Percentiles rank a stretch among this genome's conserved stretches.
Evolutionary conservation across 768 basidiomycete genomes (phyloP).

Genomic region (Mycena indigotica): DNA sequence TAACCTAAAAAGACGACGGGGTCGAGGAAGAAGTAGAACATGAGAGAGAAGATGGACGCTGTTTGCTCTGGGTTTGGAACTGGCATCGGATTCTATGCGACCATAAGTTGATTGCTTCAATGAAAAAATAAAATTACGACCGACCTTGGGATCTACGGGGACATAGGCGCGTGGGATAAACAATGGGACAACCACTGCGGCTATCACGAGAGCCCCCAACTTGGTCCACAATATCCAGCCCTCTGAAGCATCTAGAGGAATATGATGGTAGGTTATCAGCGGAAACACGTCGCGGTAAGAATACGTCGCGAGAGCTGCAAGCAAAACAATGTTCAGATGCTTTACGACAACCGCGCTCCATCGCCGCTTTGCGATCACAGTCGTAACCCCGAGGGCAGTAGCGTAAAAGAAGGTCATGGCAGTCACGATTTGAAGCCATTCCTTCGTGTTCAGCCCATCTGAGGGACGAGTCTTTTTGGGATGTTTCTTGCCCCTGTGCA

Average conservation of each 20-base stretch:
- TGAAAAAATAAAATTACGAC: neutral
- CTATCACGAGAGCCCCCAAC: constrained; percentile 46
- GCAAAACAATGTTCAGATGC: constrained; percentile 52
- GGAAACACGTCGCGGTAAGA: constrained; percentile 65
- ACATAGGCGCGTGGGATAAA: constrained; percentile 58
- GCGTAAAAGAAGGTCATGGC: constrained; percentile 42
- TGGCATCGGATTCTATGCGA: constrained; percentile 35
- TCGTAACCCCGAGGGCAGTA: constrained; percentile 44
- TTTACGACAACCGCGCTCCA: constrained; percentile 40
- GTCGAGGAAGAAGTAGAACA: constrained; percentile 58
- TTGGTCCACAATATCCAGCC: constrained; percentile 58
- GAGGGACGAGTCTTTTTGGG: constrained; percentile 24
- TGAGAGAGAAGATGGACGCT: constrained; percentile 44
- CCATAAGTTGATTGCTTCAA: neutral
- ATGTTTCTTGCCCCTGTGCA: constrained; percentile 28
- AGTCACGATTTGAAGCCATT: constrained; percentile 35
- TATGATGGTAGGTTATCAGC: constrained; percentile 52
- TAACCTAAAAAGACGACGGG: constrained; percentile 48
- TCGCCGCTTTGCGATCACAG: constrained; percentile 39
- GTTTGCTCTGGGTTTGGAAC: constrained; percentile 51
- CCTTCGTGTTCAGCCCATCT: constrained; percentile 20
- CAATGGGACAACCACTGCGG: constrained; percentile 53
- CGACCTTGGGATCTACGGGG: constrained; percentile 54
- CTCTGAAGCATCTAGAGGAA: constrained; percentile 51
- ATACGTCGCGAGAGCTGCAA: constrained; percentile 51